A percentile compares a stretch with the other conserved stretches of the same genome.
phyloP scores from a whole-genome alignment of 305 asterid genomes.

The Salvia sclarea region DNA sequence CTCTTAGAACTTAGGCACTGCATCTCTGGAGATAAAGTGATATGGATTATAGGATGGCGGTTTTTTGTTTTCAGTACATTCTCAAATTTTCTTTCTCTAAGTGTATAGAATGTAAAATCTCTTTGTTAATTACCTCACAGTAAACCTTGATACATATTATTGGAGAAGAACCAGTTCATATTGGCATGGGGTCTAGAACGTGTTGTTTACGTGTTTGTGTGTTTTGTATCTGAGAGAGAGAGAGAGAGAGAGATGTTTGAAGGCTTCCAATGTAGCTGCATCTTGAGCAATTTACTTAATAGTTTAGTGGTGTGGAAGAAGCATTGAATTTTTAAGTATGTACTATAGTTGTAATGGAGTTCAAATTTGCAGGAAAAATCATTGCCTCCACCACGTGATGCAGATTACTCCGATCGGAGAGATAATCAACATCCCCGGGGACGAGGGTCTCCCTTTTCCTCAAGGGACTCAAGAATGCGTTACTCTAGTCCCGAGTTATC shows the following conservation, averaged over 20 bases:
- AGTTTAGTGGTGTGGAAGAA: constrained; percentile 27
- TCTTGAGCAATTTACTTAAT: constrained; percentile 7
- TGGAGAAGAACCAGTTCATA: neutral
- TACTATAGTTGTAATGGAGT: constrained; percentile 35
- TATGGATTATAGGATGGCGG: neutral
- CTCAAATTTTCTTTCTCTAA: neutral
- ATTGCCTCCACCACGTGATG: constrained; percentile 47
- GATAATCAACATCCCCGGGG: constrained; percentile 49
- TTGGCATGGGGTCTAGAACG: neutral
- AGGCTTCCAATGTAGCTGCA: neutral
- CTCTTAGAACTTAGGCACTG: neutral
- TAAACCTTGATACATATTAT: neutral
- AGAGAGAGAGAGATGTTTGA: neutral
- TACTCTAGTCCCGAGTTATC: constrained; percentile 55
- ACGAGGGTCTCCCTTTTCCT: constrained; percentile 61
- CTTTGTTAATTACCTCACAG: constrained; percentile 8
- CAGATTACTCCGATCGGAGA: constrained; percentile 54
- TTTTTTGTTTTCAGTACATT: constrained; percentile 9
- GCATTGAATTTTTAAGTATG: constrained; percentile 24
- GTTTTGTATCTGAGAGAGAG: neutral
- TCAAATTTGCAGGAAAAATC: constrained; percentile 79
- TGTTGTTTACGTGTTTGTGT: neutral
- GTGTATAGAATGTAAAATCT: neutral
- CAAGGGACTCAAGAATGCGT: constrained; percentile 66
- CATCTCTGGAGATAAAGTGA: constrained; percentile 14